These are phyloP conservation scores for Penicillium cinerascens DNA, from an alignment of 495 filamentous ascomycete species.

Conservation along the genomic window DNA sequence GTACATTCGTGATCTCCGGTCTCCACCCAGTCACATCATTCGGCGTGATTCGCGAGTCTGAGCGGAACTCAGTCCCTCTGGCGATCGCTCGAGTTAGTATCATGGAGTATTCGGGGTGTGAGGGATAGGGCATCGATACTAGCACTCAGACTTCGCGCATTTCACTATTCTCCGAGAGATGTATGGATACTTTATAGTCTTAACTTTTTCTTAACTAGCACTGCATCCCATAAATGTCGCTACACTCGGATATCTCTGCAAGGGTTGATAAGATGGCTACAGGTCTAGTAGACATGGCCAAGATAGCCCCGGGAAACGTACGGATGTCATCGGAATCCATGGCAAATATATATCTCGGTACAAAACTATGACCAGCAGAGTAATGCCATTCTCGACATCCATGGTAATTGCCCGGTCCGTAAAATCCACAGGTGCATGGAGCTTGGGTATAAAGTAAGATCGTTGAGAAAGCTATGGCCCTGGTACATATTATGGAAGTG, in stretches of 20 bases:
- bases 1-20: constrained; percentile 15
- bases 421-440: background rate
- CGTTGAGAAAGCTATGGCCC: too few species aligned
- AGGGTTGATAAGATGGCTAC: too few species aligned
- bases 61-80: background rate
- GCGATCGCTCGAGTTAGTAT: background rate
- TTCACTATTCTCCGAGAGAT: background rate
- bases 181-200: background rate
- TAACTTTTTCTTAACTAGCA: background rate
- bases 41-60: background rate
- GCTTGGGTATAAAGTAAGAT: too few species aligned
- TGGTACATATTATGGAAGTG: background rate
- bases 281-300: too few species aligned
- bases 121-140: background rate
- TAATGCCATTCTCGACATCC: too few species aligned
- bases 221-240: background rate
- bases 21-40: constrained; percentile 19
- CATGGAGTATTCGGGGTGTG: constrained; percentile 10
- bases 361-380: too few species aligned
- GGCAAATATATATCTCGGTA: too few species aligned
- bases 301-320: too few species aligned
- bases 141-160: background rate
- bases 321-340: too few species aligned
- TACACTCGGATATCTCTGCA: background rate
- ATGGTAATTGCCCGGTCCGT: too few species aligned